A percentile compares a stretch with the other conserved stretches of the same genome.
Conservation (phyloP, 2,329 filamentous ascomycete genomes). For the Domatiomyces globalis region DNA sequence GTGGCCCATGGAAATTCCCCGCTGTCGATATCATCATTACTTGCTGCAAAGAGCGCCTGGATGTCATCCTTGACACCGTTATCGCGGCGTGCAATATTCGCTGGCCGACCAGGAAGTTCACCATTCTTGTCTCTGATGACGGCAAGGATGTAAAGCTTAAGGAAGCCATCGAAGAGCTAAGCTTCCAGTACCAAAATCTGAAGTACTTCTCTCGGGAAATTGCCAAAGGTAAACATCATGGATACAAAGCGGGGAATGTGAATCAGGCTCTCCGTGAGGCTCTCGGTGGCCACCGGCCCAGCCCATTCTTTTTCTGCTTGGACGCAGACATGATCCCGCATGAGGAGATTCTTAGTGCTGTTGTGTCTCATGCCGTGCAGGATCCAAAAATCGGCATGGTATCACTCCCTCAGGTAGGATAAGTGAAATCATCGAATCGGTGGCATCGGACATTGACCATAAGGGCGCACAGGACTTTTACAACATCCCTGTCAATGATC, state of each 20-base stretch:
- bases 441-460: background rate
- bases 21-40: slow-evolving; percentile 43
- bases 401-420: slow-evolving; percentile 20
- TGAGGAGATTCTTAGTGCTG: slow-evolving; percentile 24
- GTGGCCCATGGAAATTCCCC: slow-evolving; percentile 31
- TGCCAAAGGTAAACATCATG: slow-evolving; percentile 24
- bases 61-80: slow-evolving; percentile 41
- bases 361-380: slow-evolving; percentile 24
- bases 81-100: slow-evolving; percentile 38
- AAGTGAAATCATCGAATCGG: background rate
- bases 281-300: slow-evolving; percentile 37
- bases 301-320: slow-evolving; percentile 46
- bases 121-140: slow-evolving; percentile 42
- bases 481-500: slow-evolving; percentile 19
- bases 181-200: slow-evolving; percentile 24
- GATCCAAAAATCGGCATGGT: slow-evolving; percentile 21
- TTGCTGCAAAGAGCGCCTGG: slow-evolving; percentile 42
- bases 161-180: slow-evolving; percentile 23
- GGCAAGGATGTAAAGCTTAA: slow-evolving; percentile 24
- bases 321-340: slow-evolving; percentile 49
- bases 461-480: slow-evolving; percentile 17
- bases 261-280: slow-evolving; percentile 40
- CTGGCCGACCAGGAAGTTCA: slow-evolving; percentile 38
- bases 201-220: slow-evolving; percentile 31
- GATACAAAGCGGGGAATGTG: slow-evolving; percentile 27